Conservation (phyloP, 2,329 filamentous ascomycete species). For the Graphilbum ipis-grandicollis region DNA sequence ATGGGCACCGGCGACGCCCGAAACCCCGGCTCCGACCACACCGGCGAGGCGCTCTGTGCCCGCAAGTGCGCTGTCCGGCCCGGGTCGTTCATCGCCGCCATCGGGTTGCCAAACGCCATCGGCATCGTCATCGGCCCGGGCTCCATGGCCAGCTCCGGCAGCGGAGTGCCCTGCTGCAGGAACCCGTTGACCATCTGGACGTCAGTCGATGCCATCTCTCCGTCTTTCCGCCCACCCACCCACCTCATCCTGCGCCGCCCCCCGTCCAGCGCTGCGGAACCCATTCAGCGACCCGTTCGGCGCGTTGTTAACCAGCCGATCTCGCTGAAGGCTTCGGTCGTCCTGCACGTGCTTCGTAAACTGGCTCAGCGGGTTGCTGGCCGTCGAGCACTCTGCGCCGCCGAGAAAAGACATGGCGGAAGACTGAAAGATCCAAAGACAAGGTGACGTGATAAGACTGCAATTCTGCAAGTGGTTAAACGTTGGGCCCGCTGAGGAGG, state of each 20-base stretch:
- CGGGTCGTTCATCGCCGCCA: too few relatives aligned
- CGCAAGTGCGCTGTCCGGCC: conserved; percentile 32
- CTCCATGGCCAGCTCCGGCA: conserved; percentile 36
- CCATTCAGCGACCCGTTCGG: conserved; percentile 55
- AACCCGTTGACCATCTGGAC: conserved; percentile 68
- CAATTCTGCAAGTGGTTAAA: too few relatives aligned
- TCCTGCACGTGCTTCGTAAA: conserved; percentile 95
- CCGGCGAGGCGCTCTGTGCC: conserved; percentile 34
- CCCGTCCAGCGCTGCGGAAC: conserved; percentile 56
- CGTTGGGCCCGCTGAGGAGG: too few relatives aligned
- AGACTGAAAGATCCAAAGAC: neutral
- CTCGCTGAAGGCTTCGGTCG: conserved; percentile 86
- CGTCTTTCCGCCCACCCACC: too few relatives aligned
- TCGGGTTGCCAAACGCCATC: too few relatives aligned
- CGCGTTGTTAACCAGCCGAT: conserved; percentile 63
- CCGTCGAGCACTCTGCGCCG: conserved; percentile 91
- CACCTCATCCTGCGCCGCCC: conserved; percentile 59
- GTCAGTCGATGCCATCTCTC: too few relatives aligned
- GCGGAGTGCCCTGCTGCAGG: conserved; percentile 55
- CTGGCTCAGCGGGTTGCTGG: conserved; percentile 88
- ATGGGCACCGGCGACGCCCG: conserved; percentile 45
- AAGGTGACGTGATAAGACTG: too few relatives aligned
- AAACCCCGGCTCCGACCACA: conserved; percentile 36
- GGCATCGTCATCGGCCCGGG: too few relatives aligned
- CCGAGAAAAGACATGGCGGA: conserved; percentile 83